These are phyloP conservation scores for Hsuehochloa calcarea DNA, from an alignment of 176 grass and related monocot species.

Conservation along the genomic window DNA sequence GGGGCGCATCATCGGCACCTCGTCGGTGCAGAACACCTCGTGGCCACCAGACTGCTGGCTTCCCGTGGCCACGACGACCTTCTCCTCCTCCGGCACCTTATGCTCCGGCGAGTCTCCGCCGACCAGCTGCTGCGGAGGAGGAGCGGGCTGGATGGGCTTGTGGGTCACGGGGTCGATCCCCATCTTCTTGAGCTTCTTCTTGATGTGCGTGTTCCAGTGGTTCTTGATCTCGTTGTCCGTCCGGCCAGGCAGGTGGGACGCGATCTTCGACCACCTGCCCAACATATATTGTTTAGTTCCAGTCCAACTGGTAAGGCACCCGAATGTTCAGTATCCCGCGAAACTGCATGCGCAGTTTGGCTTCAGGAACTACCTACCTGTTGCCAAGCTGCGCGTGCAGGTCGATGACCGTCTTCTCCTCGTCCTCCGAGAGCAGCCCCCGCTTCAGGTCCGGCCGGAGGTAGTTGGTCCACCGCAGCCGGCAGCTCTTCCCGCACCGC, in stretches of 20 bases:
- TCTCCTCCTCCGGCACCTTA: conserved; percentile 21
- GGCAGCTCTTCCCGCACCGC: conserved; percentile 91
- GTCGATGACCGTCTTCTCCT: conserved; percentile 77
- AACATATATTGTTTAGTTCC: not conserved
- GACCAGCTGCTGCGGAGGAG: not conserved
- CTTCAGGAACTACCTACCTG: conserved; percentile 29
- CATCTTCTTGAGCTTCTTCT: conserved; percentile 93
- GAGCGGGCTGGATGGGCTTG: conserved; percentile 37
- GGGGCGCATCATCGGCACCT: conserved; percentile 49
- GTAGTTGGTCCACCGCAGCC: conserved; percentile 90
- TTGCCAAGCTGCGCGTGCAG: conserved; percentile 88
- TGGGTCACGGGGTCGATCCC: conserved; percentile 74
- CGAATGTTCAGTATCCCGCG: not conserved
- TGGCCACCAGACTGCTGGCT: not conserved
- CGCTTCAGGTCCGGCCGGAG: conserved; percentile 81
- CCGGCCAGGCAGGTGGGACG: conserved; percentile 67
- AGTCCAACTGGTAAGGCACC: not conserved
- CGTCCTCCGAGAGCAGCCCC: conserved; percentile 59
- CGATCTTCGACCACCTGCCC: conserved; percentile 79
- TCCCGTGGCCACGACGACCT: not conserved
- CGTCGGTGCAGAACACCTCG: conserved; percentile 52
- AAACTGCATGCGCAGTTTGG: not conserved
- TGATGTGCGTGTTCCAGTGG: conserved; percentile 92
- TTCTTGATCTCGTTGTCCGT: conserved; percentile 98
- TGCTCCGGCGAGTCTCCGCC: not conserved